Percentiles rank a stretch among this genome's conserved stretches.
phyloP scores from a whole-genome alignment of 1,139 yeast species.

The Kodamaea arcana region DNA sequence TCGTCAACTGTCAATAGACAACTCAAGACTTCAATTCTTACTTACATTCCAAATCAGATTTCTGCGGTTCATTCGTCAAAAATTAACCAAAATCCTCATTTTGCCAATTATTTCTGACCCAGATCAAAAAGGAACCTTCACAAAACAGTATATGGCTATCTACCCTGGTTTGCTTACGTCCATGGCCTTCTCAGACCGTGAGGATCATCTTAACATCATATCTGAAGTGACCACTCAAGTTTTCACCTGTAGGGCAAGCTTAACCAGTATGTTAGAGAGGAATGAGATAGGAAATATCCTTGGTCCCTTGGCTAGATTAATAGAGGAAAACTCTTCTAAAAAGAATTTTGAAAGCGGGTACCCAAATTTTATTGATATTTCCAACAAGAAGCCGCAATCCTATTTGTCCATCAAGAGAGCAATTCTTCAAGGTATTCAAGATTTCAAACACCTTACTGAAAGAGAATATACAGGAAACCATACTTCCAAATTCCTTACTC shows the following conservation, averaged over 20 bases:
- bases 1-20: slow-evolving; percentile 9
- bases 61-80: slow-evolving; percentile 46
- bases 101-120: slow-evolving; percentile 53
- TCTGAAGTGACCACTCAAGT: slow-evolving; percentile 57
- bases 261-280: slow-evolving; percentile 35
- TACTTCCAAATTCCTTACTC: slow-evolving; percentile 21
- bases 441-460: slow-evolving; percentile 44
- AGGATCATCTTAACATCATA: slow-evolving; percentile 55
- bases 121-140: slow-evolving; percentile 42
- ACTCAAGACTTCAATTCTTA: slow-evolving; percentile 50
- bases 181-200: slow-evolving; percentile 55
- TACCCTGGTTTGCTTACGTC: slow-evolving; percentile 51
- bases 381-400: slow-evolving; percentile 15
- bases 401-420: slow-evolving; percentile 28
- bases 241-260: slow-evolving; percentile 61
- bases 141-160: slow-evolving; percentile 50
- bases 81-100: slow-evolving; percentile 43
- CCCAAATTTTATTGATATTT: slow-evolving; percentile 26
- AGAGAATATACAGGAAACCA: slow-evolving; percentile 17
- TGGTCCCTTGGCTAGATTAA: slow-evolving; percentile 44
- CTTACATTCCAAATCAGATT: slow-evolving; percentile 55
- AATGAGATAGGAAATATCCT: slow-evolving; percentile 39
- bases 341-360: slow-evolving; percentile 26
- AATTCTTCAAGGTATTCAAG: slow-evolving; percentile 34
- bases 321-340: slow-evolving; percentile 34